phyloP scores from a whole-genome alignment of 768 basidiomycete species.

The Astraeus odoratus region DNA sequence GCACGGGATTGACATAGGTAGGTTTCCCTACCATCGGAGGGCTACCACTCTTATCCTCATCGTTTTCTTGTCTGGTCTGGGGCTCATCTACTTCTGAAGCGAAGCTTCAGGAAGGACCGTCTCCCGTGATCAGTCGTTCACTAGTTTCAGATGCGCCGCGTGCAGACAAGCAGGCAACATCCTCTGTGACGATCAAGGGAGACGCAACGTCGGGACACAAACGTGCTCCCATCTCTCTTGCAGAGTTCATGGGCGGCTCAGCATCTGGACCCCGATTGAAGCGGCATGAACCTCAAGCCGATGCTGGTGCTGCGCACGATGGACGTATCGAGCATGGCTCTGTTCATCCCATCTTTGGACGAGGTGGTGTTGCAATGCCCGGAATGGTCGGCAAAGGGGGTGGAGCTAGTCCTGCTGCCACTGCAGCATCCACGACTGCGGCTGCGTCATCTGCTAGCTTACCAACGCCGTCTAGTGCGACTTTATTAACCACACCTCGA shows the following conservation, averaged over 20 bases:
- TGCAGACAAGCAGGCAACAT: constrained; percentile 4
- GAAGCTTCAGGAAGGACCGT: constrained; percentile 15
- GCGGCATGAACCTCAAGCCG: constrained; percentile 63
- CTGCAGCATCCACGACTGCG: constrained; percentile 2
- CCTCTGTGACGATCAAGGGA: constrained; percentile 7
- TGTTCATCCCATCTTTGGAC: constrained; percentile 73
- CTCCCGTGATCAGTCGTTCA: background rate
- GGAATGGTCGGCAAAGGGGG: constrained; percentile 42
- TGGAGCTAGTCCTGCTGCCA: background rate
- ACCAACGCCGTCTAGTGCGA: constrained; percentile 1
- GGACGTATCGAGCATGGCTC: constrained; percentile 45
- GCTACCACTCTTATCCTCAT: too few relatives aligned
- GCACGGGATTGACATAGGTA: constrained; percentile 27
- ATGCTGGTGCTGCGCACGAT: constrained; percentile 61
- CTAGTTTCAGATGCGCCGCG: constrained; percentile 8
- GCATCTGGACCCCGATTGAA: constrained; percentile 71
- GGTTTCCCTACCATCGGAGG: constrained; percentile 12
- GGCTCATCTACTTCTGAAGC: constrained; percentile 13
- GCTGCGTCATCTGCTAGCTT: background rate
- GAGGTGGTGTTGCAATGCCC: constrained; percentile 69
- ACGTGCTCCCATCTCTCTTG: constrained; percentile 58
- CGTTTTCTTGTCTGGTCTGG: too few relatives aligned
- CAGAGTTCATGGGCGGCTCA: constrained; percentile 75
- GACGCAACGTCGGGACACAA: constrained; percentile 14
- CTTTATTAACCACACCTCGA: constrained; percentile 3